Percentiles rank a stretch among this genome's conserved stretches.
Conservation (phyloP, 1,284 basidiomycete genomes). For the Pisolithus thermaeus region DNA sequence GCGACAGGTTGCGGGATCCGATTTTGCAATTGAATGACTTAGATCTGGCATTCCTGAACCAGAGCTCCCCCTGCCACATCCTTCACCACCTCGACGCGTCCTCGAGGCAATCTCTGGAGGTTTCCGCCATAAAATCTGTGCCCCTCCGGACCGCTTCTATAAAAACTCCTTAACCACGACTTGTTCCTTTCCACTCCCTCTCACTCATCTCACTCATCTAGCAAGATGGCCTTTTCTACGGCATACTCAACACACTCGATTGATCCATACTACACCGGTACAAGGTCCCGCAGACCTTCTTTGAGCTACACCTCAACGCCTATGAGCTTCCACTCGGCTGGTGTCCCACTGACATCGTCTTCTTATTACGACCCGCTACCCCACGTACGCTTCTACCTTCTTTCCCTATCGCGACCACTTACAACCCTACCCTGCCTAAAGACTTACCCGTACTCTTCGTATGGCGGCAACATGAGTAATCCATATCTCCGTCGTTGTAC, state of each 20-base stretch:
- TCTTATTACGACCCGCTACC: conserved; percentile 21
- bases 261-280: conserved; percentile 23
- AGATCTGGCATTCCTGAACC: conserved; percentile 11
- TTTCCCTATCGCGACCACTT: background rate
- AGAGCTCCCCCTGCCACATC: conserved; percentile 11
- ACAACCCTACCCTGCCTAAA: conserved; percentile 5
- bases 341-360: conserved; percentile 10
- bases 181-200: conserved; percentile 5
- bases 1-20: conserved; percentile 9
- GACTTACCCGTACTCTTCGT: conserved; percentile 23
- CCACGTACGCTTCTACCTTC: conserved; percentile 9
- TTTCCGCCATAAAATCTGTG: conserved; percentile 14
- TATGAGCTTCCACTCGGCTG: conserved; percentile 3
- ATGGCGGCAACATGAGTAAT: conserved; percentile 15
- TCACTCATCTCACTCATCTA: conserved; percentile 5
- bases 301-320: conserved; percentile 22
- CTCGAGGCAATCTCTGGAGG: conserved; percentile 23
- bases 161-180: conserved; percentile 10
- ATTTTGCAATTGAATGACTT: conserved; percentile 19
- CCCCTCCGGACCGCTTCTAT: conserved; percentile 14
- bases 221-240: conserved; percentile 24
- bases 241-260: conserved; percentile 10
- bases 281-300: conserved; percentile 25
- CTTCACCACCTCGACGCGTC: conserved; percentile 22
- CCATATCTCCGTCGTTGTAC: conserved; percentile 15